These are phyloP conservation scores for Candida sakaeoensis DNA, from an alignment of 805 yeast species.

Conservation along the genomic window DNA sequence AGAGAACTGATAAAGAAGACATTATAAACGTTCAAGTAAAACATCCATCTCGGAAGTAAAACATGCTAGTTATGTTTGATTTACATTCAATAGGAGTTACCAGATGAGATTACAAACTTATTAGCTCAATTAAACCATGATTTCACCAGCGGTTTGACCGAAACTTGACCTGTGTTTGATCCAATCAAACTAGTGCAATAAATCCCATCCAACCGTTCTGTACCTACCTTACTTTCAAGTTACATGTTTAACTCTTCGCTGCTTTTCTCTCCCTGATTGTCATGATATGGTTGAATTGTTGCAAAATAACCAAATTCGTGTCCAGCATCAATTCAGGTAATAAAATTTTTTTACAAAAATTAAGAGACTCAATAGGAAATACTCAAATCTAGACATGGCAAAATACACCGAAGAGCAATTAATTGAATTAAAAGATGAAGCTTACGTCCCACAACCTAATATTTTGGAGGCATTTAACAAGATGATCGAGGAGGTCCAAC, in stretches of 20 bases:
- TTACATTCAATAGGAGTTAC: too few relatives aligned
- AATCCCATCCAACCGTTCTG: too few relatives aligned
- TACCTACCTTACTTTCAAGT: too few relatives aligned
- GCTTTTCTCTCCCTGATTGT: background rate
- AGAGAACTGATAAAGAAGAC: background rate
- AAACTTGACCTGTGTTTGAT: too few relatives aligned
- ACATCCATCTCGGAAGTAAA: background rate
- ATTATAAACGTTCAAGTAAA: background rate
- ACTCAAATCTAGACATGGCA: conserved; percentile 30
- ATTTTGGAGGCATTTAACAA: conserved; percentile 63
- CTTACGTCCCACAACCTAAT: conserved; percentile 56
- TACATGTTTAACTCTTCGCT: too few relatives aligned
- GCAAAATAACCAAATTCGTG: conserved; percentile 1
- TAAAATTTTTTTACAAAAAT: conserved; percentile 1
- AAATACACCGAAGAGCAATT: conserved; percentile 73
- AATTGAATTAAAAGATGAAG: conserved; percentile 52
- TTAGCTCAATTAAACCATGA: too few relatives aligned
- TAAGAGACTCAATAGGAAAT: background rate
- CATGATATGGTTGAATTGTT: background rate
- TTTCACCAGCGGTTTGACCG: too few relatives aligned
- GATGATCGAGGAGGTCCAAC: conserved; percentile 64
- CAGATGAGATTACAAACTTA: too few relatives aligned
- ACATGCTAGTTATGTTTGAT: conserved; percentile 1
- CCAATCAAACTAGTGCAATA: too few relatives aligned
- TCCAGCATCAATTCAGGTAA: background rate